Evolutionary conservation across 2,329 filamentous ascomycete genomes (phyloP).

Genomic region (Cercospora sesami): DNA sequence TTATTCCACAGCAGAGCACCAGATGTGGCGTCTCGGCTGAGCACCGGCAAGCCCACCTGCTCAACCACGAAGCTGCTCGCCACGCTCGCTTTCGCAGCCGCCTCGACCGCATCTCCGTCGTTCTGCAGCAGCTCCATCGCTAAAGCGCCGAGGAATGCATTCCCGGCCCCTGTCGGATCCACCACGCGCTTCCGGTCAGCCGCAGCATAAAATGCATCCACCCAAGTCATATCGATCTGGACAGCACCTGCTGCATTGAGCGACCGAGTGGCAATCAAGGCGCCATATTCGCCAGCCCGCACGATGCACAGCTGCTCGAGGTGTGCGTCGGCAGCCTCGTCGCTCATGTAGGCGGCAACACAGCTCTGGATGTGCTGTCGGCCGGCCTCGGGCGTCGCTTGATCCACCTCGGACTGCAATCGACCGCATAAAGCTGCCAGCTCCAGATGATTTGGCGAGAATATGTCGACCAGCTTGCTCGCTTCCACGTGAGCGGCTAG

Average conservation of each 20-base stretch:
- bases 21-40: conserved; percentile 23
- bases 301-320: conserved; percentile 27
- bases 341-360: conserved; percentile 25
- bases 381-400: conserved; percentile 17
- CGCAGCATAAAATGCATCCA: conserved; percentile 27
- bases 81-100: conserved; percentile 32
- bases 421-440: conserved; percentile 30
- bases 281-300: conserved; percentile 32
- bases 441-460: conserved; percentile 38
- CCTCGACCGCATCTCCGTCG: conserved; percentile 23
- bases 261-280: conserved; percentile 24
- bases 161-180: conserved; percentile 36
- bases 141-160: conserved; percentile 36
- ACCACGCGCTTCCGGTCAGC: conserved; percentile 27
- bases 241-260: not conserved
- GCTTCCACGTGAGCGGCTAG: conserved; percentile 27
- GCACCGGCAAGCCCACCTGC: conserved; percentile 33
- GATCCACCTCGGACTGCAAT: conserved; percentile 11
- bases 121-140: conserved; percentile 31
- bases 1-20: conserved; percentile 51
- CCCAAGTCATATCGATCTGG: conserved; percentile 24
- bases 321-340: conserved; percentile 8
- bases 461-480: conserved; percentile 29
- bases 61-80: conserved; percentile 36
- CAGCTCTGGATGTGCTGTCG: conserved; percentile 26